phyloP scores from a whole-genome alignment of 2,329 filamentous ascomycete species.

The Sclerotinia sclerotiorum region DNA sequence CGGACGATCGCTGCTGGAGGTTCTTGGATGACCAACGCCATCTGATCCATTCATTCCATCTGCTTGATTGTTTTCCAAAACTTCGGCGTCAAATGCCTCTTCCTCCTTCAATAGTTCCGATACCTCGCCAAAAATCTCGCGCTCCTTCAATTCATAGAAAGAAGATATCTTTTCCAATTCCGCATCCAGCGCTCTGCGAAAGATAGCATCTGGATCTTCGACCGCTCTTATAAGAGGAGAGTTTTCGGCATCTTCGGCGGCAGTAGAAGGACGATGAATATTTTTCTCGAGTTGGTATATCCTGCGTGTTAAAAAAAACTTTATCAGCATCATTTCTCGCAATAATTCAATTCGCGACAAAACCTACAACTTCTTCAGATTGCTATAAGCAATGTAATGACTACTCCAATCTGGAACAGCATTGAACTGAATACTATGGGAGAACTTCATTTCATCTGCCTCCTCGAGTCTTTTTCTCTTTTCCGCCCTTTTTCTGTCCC shows the following conservation, averaged over 20 bases:
- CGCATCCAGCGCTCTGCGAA: slow-evolving; percentile 76
- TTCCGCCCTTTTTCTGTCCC: slow-evolving; percentile 50
- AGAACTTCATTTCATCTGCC: slow-evolving; percentile 97
- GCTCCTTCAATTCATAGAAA: slow-evolving; percentile 88
- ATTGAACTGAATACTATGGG: slow-evolving; percentile 98
- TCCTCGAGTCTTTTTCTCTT: slow-evolving; percentile 71
- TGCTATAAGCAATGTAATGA: slow-evolving; percentile 97
- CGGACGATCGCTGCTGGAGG: slow-evolving; percentile 45
- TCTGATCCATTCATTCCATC: slow-evolving; percentile 37
- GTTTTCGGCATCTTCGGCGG: slow-evolving; percentile 71
- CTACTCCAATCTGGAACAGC: slow-evolving; percentile 99
- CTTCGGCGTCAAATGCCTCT: slow-evolving; percentile 56
- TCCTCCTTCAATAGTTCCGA: slow-evolving; percentile 75
- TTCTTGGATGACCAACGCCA: slow-evolving; percentile 44
- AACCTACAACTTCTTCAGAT: slow-evolving; percentile 92
- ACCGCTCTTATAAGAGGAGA: slow-evolving; percentile 74
- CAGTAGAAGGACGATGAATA: slow-evolving; percentile 59
- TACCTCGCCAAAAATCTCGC: slow-evolving; percentile 80
- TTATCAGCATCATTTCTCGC: not conserved
- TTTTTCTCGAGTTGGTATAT: slow-evolving; percentile 95
- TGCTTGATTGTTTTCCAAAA: slow-evolving; percentile 33
- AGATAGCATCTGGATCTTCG: slow-evolving; percentile 75
- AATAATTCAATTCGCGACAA: slow-evolving; percentile 2
- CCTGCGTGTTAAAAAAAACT: slow-evolving; percentile 46
- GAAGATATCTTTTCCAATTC: slow-evolving; percentile 93